phyloP scores from a whole-genome alignment of 163 green algal genomes.

The Smithsoniella earleae region DNA sequence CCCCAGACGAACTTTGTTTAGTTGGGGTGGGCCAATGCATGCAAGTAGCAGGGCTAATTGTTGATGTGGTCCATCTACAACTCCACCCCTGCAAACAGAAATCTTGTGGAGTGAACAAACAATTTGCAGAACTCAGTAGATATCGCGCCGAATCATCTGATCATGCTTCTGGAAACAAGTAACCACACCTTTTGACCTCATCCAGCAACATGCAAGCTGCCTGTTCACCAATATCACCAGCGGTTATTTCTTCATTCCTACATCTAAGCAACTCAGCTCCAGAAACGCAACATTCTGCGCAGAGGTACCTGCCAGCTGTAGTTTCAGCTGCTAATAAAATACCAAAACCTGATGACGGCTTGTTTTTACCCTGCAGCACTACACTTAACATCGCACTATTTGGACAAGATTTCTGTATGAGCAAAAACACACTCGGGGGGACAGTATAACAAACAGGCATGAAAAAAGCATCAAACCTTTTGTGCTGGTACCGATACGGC shows the following conservation, averaged over 20 bases:
- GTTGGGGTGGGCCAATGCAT: constrained; percentile 74
- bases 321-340: constrained; percentile 91
- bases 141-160: neutral
- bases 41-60: constrained; percentile 71
- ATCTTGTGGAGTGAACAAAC: neutral
- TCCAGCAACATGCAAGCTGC: constrained; percentile 73
- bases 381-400: too few species aligned
- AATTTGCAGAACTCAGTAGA: neutral
- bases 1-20: constrained; percentile 72
- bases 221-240: constrained; percentile 71
- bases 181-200: constrained; percentile 62
- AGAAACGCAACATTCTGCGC: constrained; percentile 56
- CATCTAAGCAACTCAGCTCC: constrained; percentile 13
- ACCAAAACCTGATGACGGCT: constrained; percentile 77
- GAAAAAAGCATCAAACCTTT: too few species aligned
- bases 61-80: constrained; percentile 14
- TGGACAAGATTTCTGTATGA: too few species aligned
- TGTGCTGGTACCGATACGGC: constrained; percentile 44
- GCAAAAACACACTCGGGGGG: too few species aligned
- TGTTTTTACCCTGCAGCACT: constrained; percentile 2
- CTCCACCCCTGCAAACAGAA: constrained; percentile 35
- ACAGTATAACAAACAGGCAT: too few species aligned
- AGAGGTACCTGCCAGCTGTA: constrained; percentile 75
- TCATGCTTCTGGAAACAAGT: neutral
- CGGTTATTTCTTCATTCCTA: constrained; percentile 32